A percentile compares a stretch with the other conserved stretches of the same genome.
Evolutionary conservation across 1,139 yeast genomes (phyloP).

Genomic region (Neolecta irregularis): DNA sequence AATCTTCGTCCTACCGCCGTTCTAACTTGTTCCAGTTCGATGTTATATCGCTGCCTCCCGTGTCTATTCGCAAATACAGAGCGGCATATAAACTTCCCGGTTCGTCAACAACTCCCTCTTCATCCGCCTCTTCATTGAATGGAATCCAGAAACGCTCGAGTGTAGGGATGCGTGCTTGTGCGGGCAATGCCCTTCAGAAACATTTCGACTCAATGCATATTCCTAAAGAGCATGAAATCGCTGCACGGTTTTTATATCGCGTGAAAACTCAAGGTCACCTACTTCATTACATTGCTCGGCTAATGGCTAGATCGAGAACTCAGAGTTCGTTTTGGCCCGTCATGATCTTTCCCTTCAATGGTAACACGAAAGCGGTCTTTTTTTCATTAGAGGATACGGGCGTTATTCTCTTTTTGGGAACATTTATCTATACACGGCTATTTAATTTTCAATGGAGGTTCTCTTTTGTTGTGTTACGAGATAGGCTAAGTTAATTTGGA

Average conservation of each 20-base stretch:
- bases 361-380: not conserved
- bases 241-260: slow-evolving; percentile 1
- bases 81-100: not conserved
- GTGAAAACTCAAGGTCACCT: not conserved
- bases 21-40: no score
- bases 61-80: not conserved
- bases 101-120: no score
- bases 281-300: not conserved
- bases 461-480: no score
- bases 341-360: not conserved
- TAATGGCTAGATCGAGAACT: not conserved
- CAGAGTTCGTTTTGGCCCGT: not conserved
- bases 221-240: slow-evolving; percentile 3
- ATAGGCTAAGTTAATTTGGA: no score
- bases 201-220: slow-evolving; percentile 1
- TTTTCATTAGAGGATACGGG: no score
- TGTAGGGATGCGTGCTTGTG: not conserved
- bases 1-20: no score
- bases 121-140: no score
- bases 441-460: not conserved
- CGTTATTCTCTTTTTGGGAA: not conserved
- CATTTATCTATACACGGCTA: not conserved
- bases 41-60: not conserved
- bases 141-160: no score
- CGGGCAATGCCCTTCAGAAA: not conserved